Evolutionary conservation across 805 yeast genomes (phyloP).

Genomic region (Monosporozyma servazzii): DNA sequence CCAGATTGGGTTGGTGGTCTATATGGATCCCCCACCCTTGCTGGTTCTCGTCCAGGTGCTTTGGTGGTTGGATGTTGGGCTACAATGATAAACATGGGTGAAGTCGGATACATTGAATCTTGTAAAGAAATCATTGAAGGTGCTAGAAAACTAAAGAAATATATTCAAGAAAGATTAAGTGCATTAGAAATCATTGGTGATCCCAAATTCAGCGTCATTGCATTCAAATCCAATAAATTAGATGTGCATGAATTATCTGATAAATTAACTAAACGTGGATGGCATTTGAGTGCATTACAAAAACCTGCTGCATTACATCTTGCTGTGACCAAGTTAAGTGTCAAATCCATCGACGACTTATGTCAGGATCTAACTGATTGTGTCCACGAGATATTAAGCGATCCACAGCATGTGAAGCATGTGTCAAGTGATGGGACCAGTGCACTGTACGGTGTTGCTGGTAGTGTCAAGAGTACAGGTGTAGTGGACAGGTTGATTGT

Average conservation of each 20-base stretch:
- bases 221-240: constrained; percentile 56
- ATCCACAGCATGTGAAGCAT: constrained; percentile 20
- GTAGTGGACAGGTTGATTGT: constrained; percentile 73
- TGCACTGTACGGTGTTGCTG: constrained; percentile 92
- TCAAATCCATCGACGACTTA: constrained; percentile 51
- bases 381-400: constrained; percentile 34
- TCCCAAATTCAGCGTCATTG: constrained; percentile 72
- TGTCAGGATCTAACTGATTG: constrained; percentile 40
- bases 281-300: constrained; percentile 87
- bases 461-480: constrained; percentile 74
- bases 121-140: constrained; percentile 60
- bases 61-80: constrained; percentile 98
- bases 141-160: constrained; percentile 46
- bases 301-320: constrained; percentile 85
- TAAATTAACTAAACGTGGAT: constrained; percentile 42
- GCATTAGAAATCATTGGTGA: constrained; percentile 71
- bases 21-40: constrained; percentile 92
- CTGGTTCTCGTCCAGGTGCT: constrained; percentile 97
- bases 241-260: constrained; percentile 79
- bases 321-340: constrained; percentile 72
- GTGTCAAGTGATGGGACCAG: constrained; percentile 55
- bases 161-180: constrained; percentile 40
- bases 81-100: constrained; percentile 73
- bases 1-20: constrained; percentile 91
- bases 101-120: constrained; percentile 64